Evolutionary conservation across 805 yeast genomes (phyloP), one percentile per base, ranked within the genome.

Genomic region (Ogataea ramenticola): DNA sequence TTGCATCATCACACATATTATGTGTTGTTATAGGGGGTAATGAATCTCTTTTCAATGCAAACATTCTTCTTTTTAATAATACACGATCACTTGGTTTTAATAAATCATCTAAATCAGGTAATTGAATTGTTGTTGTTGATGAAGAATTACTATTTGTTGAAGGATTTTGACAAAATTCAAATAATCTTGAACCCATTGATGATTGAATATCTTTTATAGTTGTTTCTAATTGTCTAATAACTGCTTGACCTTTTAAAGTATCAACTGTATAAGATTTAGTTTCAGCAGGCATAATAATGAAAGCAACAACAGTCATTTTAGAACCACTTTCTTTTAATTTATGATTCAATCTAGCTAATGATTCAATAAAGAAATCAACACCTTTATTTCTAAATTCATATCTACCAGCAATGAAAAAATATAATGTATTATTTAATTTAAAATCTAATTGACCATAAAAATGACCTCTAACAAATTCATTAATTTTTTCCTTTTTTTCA

Each of bases 361-460:
- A 73, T 66, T 91, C 99, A 55, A 91, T 86, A 62, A 80, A 91
- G 74, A 91, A 82, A 63, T 91, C 99, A 32, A 88, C 96, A 58
- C 99, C 99, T 67, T 91, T 91, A 64, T 91, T 91, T 60, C 97
- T 79, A 65, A 82, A 93, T 71, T 91, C 99, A 65, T 91, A 91
- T 61, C 99, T 79, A 44, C 99, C 99, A 17, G 98, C 95, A 64
- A 88, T 93, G 72, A 91, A 91, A 65, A 91, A 88, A 66, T 93
- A 91, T 49, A 91, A 70, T 7, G 99, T 93, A 59, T 93, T 87
- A 48, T 91, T 96, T 51, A 93, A 74, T 58, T 88, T 95, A 63
- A 93, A 93, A 66, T 93, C 96, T 61, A 87, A 83, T 62, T 89
- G 89, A 43, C 99, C 99, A 65, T 93, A 93, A 69, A 91, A 91